These are phyloP conservation scores for Vitis amurensis DNA, from an alignment of 164 flowering plant genomes.

Conservation along the genomic window DNA sequence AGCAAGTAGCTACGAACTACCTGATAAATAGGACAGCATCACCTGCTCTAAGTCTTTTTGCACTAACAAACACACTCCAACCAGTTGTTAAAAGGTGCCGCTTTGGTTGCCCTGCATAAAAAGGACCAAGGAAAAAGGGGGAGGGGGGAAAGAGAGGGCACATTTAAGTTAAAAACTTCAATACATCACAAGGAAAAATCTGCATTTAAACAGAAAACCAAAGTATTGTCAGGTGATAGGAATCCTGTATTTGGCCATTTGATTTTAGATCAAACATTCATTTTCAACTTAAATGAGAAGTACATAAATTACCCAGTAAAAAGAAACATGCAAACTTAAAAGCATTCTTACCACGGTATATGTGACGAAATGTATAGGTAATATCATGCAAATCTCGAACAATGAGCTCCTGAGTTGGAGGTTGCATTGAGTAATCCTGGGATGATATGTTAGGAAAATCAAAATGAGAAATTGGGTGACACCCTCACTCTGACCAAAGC, in stretches of 20 bases:
- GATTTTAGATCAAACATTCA: neutral
- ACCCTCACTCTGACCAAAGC: neutral
- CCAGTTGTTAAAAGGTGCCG: slow-evolving; percentile 97
- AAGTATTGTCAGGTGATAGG: too few relatives aligned
- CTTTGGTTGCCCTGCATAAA: slow-evolving; percentile 88
- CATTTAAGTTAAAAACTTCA: neutral
- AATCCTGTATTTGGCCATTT: too few relatives aligned
- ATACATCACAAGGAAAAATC: neutral
- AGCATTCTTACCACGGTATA: slow-evolving; percentile 75
- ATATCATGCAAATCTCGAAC: slow-evolving; percentile 92
- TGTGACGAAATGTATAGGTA: slow-evolving; percentile 96
- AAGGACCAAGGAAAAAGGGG: neutral
- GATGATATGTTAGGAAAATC: slow-evolving; percentile 9
- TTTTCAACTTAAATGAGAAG: neutral
- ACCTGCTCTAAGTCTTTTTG: slow-evolving; percentile 91
- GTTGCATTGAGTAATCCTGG: slow-evolving; percentile 92
- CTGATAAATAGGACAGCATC: slow-evolving; percentile 94
- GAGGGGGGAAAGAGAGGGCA: neutral
- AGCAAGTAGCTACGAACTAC: slow-evolving; percentile 30
- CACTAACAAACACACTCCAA: slow-evolving; percentile 94
- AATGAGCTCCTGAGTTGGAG: slow-evolving; percentile 95
- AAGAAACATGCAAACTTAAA: slow-evolving; percentile 1
- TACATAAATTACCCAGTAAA: neutral
- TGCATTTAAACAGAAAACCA: too few relatives aligned
- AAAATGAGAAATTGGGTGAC: neutral